Conservation (phyloP, 148 eudicot genomes). For the Nepenthes mirabilis region DNA sequence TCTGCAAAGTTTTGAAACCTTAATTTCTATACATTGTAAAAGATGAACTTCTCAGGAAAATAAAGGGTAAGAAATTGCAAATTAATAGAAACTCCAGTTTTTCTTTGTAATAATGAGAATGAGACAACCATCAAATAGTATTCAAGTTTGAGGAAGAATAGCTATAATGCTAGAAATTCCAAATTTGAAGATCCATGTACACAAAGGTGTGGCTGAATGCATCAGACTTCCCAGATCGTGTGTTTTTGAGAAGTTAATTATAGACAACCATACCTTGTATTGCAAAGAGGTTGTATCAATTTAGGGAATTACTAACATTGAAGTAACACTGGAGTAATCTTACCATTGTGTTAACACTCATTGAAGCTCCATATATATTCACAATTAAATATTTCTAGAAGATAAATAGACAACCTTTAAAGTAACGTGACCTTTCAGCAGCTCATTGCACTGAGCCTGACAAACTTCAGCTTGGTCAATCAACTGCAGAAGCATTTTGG, state of each 20-base stretch:
- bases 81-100: background rate
- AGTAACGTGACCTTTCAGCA: conserved; percentile 43
- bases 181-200: too few species aligned
- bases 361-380: too few species aligned
- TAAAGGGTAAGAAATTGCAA: background rate
- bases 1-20: conserved; percentile 25
- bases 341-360: too few species aligned
- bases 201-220: too few species aligned
- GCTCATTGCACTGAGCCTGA: conserved; percentile 50
- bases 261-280: too few species aligned
- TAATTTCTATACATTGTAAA: background rate
- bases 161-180: too few species aligned
- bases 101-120: background rate
- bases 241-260: too few species aligned
- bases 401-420: conserved; percentile 41
- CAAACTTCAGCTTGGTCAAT: conserved; percentile 46
- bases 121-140: background rate
- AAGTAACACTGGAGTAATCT: conserved; percentile 1
- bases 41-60: background rate
- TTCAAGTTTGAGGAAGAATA: too few species aligned
- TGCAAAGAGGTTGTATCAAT: too few species aligned
- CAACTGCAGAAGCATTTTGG: conserved; percentile 42
- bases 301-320: too few species aligned
- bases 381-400: conserved; percentile 2
- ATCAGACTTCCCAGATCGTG: too few species aligned